Evolutionary conservation across 2,329 filamentous ascomycete species (phyloP).

Genomic region (Colletotrichum brevisporum): DNA sequence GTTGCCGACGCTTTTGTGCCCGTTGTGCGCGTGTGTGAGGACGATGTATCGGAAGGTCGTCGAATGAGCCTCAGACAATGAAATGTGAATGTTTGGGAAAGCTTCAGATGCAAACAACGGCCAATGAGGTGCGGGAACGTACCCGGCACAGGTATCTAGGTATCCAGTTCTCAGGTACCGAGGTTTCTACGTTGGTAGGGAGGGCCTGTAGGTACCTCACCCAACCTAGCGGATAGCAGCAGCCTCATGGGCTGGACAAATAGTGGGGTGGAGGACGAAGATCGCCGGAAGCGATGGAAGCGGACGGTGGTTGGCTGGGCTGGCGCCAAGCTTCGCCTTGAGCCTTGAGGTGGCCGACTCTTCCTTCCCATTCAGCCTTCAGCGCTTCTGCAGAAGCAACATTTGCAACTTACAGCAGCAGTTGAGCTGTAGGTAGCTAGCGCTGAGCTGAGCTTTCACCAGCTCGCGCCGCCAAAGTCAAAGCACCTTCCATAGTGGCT

Average conservation of each 20-base stretch:
- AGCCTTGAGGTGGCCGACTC: background rate
- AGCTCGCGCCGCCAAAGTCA: no score
- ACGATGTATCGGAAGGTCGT: constrained; percentile 4
- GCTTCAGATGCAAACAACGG: constrained; percentile 2
- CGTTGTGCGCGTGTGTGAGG: background rate
- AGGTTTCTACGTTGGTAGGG: no score
- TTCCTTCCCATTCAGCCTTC: no score
- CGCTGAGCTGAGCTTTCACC: no score
- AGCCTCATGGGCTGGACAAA: background rate
- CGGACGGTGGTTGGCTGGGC: constrained; percentile 18
- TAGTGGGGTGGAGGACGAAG: constrained; percentile 31
- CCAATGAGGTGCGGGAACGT: constrained; percentile 12
- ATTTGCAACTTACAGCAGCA: no score
- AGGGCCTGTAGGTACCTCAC: background rate
- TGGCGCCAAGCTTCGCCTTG: background rate
- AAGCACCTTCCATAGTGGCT: no score
- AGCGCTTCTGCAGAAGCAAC: no score
- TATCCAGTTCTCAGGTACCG: no score
- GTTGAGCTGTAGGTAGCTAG: no score
- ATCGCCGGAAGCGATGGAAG: constrained; percentile 38
- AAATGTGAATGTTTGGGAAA: constrained; percentile 5
- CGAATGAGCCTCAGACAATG: background rate
- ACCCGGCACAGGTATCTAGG: constrained; percentile 4
- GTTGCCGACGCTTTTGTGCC: constrained; percentile 13
- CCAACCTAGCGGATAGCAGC: background rate